A percentile compares a stretch with the other conserved stretches of the same genome.
These are phyloP conservation scores for Mucor irregularis DNA, from an alignment of 371 early-diverging fungal species.

Conservation along the genomic window DNA sequence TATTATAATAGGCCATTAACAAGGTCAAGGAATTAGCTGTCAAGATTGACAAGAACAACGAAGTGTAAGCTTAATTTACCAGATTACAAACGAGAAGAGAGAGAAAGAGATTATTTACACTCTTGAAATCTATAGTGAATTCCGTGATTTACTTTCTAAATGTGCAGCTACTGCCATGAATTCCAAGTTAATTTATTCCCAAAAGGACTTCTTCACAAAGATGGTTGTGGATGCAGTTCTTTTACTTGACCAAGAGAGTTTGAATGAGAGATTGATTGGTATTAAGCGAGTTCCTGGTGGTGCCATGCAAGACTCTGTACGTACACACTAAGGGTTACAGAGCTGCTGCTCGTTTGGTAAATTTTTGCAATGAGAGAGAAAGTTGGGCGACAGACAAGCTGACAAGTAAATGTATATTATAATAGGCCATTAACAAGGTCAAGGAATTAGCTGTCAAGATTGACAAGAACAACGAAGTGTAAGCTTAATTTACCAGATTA, in stretches of 20 bases:
- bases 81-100: no score
- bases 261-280: conserved; percentile 95
- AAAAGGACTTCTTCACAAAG: conserved; percentile 97
- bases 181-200: conserved; percentile 97
- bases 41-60: conserved; percentile 72
- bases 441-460: conserved; percentile 84
- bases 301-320: conserved; percentile 98
- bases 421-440: conserved; percentile 74
- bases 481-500: no score
- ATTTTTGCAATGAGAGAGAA: conserved; percentile 27
- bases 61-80: conserved; percentile 71
- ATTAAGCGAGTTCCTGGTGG: conserved; percentile 99
- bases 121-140: no score
- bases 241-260: conserved; percentile 87
- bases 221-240: conserved; percentile 99
- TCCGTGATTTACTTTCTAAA: conserved; percentile 91
- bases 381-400: neutral
- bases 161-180: conserved; percentile 99
- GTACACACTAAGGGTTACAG: conserved; percentile 96
- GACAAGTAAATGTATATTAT: conserved; percentile 22
- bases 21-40: conserved; percentile 88
- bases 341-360: conserved; percentile 71
- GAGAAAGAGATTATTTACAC: no score
- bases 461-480: conserved; percentile 71
- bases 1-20: conserved; percentile 68